A percentile compares a stretch with the other conserved stretches of the same genome.
phyloP scores from a whole-genome alignment of 768 basidiomycete species.

The Leccinum ochraceum region DNA sequence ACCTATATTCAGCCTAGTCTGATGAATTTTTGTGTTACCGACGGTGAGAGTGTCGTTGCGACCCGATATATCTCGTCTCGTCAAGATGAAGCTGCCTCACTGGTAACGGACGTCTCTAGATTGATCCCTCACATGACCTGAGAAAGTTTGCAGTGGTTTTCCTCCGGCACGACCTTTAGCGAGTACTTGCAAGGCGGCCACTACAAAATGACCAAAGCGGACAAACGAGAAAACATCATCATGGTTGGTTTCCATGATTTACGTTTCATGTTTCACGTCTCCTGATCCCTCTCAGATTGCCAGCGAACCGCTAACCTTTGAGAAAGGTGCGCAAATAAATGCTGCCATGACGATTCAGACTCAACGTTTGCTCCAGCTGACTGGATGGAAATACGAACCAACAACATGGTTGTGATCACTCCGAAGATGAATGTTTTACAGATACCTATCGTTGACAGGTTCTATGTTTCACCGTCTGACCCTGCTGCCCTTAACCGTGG shows the following conservation, averaged over 20 bases:
- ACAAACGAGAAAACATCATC: slow-evolving; percentile 95
- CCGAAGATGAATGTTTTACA: slow-evolving; percentile 94
- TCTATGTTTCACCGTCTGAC: slow-evolving; percentile 85
- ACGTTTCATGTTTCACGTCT: slow-evolving; percentile 12
- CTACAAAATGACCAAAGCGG: slow-evolving; percentile 93
- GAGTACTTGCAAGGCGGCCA: slow-evolving; percentile 88
- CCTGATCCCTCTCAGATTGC: slow-evolving; percentile 55
- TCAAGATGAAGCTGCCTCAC: slow-evolving; percentile 88
- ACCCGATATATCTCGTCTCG: slow-evolving; percentile 94
- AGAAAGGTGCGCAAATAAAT: slow-evolving; percentile 60
- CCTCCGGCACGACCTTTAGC: slow-evolving; percentile 91
- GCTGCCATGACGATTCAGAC: background rate
- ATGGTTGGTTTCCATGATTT: slow-evolving; percentile 49
- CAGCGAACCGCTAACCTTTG: slow-evolving; percentile 95
- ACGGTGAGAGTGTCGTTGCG: slow-evolving; percentile 91
- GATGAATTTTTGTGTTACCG: slow-evolving; percentile 96
- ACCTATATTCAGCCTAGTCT: slow-evolving; percentile 64
- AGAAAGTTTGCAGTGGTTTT: slow-evolving; percentile 70
- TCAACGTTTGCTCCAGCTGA: slow-evolving; percentile 52
- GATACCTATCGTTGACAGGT: slow-evolving; percentile 93
- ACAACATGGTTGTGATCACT: slow-evolving; percentile 93
- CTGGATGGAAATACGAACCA: slow-evolving; percentile 99
- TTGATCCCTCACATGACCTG: slow-evolving; percentile 5
- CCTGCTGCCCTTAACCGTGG: slow-evolving; percentile 67
- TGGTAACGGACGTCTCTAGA: slow-evolving; percentile 47